Conservation (phyloP, 1,139 yeast species). For the Fermentozyma sake region DNA sequence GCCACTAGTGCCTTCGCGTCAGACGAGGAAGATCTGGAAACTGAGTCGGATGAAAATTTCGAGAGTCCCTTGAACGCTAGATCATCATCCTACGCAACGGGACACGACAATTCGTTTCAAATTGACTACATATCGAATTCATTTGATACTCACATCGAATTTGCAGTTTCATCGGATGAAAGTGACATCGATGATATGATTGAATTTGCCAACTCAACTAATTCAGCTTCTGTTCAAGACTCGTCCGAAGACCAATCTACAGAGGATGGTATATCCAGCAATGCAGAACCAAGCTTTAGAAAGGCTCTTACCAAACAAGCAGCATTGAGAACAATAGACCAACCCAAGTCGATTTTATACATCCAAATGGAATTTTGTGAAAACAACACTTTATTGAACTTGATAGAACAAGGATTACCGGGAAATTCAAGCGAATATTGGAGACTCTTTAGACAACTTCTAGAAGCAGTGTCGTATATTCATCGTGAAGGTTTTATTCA, state of each 20-base stretch:
- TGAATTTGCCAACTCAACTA: conserved; percentile 23
- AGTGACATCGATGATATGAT: conserved; percentile 18
- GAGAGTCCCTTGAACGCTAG: conserved; percentile 16
- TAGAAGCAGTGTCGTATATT: conserved; percentile 88
- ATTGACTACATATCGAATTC: conserved; percentile 69
- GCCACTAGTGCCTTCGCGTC: conserved; percentile 13
- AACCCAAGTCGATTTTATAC: conserved; percentile 53
- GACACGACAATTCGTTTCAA: conserved; percentile 37
- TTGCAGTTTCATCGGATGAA: conserved; percentile 44
- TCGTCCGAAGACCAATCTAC: conserved; percentile 1
- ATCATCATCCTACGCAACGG: conserved; percentile 28
- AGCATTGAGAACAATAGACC: conserved; percentile 4
- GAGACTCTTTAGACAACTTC: conserved; percentile 80
- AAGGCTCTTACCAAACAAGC: no score
- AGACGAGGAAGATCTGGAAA: conserved; percentile 15
- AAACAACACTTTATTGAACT: conserved; percentile 79
- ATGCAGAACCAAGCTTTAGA: no score
- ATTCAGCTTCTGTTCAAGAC: conserved; percentile 1
- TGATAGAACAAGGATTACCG: conserved; percentile 78
- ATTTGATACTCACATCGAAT: conserved; percentile 55
- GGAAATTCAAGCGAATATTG: conserved; percentile 76
- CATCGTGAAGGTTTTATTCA: conserved; percentile 94
- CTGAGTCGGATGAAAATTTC: conserved; percentile 16
- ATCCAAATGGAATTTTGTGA: conserved; percentile 99
- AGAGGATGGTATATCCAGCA: no score